Conservation (phyloP, 768 basidiomycete genomes). For the Cubamyces sp. region DNA sequence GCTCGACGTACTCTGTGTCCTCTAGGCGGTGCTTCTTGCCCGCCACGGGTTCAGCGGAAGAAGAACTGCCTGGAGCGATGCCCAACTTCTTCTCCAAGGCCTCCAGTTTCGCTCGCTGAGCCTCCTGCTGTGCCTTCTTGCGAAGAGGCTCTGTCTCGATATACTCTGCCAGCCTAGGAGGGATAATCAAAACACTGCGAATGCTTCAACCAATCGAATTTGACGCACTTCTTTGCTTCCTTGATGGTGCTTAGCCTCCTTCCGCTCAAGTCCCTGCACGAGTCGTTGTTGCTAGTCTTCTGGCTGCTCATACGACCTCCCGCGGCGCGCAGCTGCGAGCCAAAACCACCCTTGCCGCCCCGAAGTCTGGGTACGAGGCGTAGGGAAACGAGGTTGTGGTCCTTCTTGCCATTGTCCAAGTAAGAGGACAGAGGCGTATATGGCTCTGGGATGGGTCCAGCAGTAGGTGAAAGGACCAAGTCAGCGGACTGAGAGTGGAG, state of each 20-base stretch:
- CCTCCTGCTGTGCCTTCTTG: slow-evolving; percentile 75
- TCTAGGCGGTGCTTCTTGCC: slow-evolving; percentile 91
- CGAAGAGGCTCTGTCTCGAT: slow-evolving; percentile 85
- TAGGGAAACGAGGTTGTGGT: slow-evolving; percentile 55
- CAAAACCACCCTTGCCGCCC: slow-evolving; percentile 98
- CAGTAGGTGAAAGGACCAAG: slow-evolving; percentile 47
- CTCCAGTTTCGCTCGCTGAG: slow-evolving; percentile 82
- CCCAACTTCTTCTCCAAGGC: slow-evolving; percentile 84
- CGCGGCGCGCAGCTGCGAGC: slow-evolving; percentile 93
- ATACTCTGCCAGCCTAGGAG: slow-evolving; percentile 74
- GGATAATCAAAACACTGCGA: background rate
- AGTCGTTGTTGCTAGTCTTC: slow-evolving; percentile 94
- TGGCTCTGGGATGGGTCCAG: slow-evolving; percentile 37
- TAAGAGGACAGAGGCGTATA: slow-evolving; percentile 43
- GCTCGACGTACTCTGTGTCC: slow-evolving; percentile 90
- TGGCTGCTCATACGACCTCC: slow-evolving; percentile 97
- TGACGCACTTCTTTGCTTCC: slow-evolving; percentile 86
- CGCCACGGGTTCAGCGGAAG: slow-evolving; percentile 51
- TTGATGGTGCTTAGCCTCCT: slow-evolving; percentile 91
- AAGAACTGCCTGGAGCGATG: slow-evolving; percentile 47
- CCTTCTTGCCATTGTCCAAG: slow-evolving; percentile 31
- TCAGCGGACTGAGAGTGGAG: slow-evolving; percentile 33
- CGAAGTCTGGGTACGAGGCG: slow-evolving; percentile 73
- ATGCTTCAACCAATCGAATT: background rate
- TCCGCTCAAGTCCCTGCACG: slow-evolving; percentile 90